These are phyloP conservation scores for Colletotrichum gloeosporioides DNA, from an alignment of 2,329 filamentous ascomycete genomes.

Conservation along the genomic window DNA sequence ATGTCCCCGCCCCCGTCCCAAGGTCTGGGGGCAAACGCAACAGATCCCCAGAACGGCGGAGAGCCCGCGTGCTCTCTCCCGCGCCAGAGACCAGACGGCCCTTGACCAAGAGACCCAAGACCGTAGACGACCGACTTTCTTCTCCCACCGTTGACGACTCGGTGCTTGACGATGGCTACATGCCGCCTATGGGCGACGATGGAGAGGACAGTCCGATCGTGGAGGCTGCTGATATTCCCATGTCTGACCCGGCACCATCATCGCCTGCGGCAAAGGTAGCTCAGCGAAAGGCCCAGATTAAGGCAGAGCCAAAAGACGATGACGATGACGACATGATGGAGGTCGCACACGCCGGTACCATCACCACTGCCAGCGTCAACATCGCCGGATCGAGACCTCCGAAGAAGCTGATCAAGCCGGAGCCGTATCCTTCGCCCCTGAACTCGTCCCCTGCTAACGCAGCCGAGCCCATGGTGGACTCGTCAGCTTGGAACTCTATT, in stretches of 20 bases:
- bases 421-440: slow-evolving; percentile 71
- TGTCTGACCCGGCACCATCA: slow-evolving; percentile 86
- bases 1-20: slow-evolving; percentile 61
- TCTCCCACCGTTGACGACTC: slow-evolving; percentile 58
- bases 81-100: slow-evolving; percentile 60
- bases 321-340: slow-evolving; percentile 88
- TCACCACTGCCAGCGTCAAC: slow-evolving; percentile 78
- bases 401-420: slow-evolving; percentile 74
- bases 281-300: slow-evolving; percentile 68
- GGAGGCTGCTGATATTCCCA: slow-evolving; percentile 59
- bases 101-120: slow-evolving; percentile 61
- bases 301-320: slow-evolving; percentile 59
- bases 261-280: slow-evolving; percentile 84
- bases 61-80: slow-evolving; percentile 81
- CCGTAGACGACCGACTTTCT: slow-evolving; percentile 52
- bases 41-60: slow-evolving; percentile 78
- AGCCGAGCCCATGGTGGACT: slow-evolving; percentile 69
- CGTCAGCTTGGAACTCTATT: slow-evolving; percentile 87
- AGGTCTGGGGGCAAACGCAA: slow-evolving; percentile 65
- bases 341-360: slow-evolving; percentile 76
- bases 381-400: slow-evolving; percentile 80
- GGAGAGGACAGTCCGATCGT: slow-evolving; percentile 62
- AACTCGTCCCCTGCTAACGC: slow-evolving; percentile 78
- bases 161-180: slow-evolving; percentile 58
- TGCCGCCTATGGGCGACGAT: slow-evolving; percentile 44